phyloP scores from a whole-genome alignment of 805 yeast genomes.

The Kuraishia hungarica region DNA sequence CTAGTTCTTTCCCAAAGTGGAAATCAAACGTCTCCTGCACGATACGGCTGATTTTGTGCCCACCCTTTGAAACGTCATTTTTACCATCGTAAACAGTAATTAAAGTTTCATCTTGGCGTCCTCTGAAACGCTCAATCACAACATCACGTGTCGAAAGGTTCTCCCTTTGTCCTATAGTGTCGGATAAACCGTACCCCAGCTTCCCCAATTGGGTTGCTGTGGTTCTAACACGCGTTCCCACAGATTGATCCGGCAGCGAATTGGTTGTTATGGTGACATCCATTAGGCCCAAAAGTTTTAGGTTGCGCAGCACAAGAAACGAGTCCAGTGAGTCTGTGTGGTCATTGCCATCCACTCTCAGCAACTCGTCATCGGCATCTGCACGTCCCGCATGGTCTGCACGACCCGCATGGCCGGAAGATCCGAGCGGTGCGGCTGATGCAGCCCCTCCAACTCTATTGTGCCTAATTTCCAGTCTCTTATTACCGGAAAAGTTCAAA shows the following conservation, averaged over 20 bases:
- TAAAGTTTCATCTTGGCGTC: constrained; percentile 72
- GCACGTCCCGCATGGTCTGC: constrained; percentile 9
- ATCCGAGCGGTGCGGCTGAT: too few species aligned
- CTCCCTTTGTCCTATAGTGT: constrained; percentile 62
- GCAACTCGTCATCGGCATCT: too few species aligned
- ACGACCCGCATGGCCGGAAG: too few species aligned
- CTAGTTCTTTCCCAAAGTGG: constrained; percentile 60
- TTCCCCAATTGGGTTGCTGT: constrained; percentile 73
- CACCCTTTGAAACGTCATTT: constrained; percentile 42
- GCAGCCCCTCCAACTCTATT: constrained; percentile 25
- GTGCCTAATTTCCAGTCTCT: constrained; percentile 79
- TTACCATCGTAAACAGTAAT: constrained; percentile 85
- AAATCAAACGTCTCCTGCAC: constrained; percentile 67
- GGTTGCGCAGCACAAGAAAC: constrained; percentile 48
- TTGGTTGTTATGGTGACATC: constrained; percentile 91
- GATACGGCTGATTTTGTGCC: constrained; percentile 61
- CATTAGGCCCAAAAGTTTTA: constrained; percentile 78
- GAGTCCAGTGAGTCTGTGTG: constrained; percentile 55
- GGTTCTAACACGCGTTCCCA: constrained; percentile 79
- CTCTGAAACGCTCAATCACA: constrained; percentile 80
- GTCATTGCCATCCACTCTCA: too few species aligned
- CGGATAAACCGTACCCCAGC: constrained; percentile 88
- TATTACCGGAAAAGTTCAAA: constrained; percentile 87
- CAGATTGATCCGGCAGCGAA: constrained; percentile 80
- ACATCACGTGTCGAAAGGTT: constrained; percentile 72